Conservation (phyloP, 164 flowering plant genomes). For the Euptelea pleiosperma region DNA sequence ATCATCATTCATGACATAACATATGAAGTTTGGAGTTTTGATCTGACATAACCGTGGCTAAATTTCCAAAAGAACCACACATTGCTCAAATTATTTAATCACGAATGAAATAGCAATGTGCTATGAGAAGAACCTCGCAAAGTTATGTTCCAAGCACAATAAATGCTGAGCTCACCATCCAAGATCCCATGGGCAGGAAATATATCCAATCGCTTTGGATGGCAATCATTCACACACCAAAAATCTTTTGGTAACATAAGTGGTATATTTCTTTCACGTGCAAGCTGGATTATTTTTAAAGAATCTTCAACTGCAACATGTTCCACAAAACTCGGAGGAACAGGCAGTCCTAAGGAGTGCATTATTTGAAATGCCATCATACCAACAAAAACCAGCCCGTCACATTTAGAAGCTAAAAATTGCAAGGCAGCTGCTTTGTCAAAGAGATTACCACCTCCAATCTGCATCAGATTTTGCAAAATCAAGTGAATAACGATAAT, state of each 20-base stretch:
- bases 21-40: too few species aligned
- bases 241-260: constrained; percentile 66
- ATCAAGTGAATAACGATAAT: not conserved
- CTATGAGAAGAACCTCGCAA: not conserved
- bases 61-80: not conserved
- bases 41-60: not conserved
- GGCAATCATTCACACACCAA: constrained; percentile 40
- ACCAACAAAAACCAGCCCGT: constrained; percentile 80
- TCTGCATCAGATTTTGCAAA: constrained; percentile 41
- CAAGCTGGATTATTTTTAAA: constrained; percentile 40
- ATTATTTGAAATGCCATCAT: constrained; percentile 78
- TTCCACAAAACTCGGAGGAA: constrained; percentile 56
- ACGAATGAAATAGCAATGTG: not conserved
- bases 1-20: too few species aligned
- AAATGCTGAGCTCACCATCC: constrained; percentile 44
- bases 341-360: constrained; percentile 68
- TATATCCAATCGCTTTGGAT: constrained; percentile 24
- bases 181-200: constrained; percentile 42
- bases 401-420: constrained; percentile 64
- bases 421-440: constrained; percentile 61
- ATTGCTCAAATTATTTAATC: constrained; percentile 2
- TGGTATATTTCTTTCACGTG: constrained; percentile 38
- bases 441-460: constrained; percentile 69
- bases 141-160: not conserved
- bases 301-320: constrained; percentile 43